Evolutionary conservation across 768 basidiomycete genomes (phyloP), one percentile per base, ranked within the genome.

Genomic region (Flagelloscypha sp.): DNA sequence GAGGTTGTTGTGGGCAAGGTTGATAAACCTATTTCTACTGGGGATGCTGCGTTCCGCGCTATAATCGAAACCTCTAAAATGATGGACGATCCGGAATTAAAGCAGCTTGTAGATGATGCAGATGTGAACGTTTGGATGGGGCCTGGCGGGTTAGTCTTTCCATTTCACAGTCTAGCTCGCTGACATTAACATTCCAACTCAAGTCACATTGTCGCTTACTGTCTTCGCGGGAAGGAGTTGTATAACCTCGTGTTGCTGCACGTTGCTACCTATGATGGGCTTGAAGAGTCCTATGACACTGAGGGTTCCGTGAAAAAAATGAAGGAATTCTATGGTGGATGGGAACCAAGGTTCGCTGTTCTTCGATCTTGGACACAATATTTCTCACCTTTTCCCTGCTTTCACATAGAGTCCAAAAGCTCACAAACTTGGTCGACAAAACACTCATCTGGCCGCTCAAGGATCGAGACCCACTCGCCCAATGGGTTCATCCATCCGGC

Each of bases 111-210:
- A 0, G 74, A 80, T 10, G 52, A 46, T 1, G 59, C 68, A 0
- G 68, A 74, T 37, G 68, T 73, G 62, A 70, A 68, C 0, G 63
- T 59, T 0, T 81, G 79, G 79, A 69, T 79, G 61, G 77, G 70
- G 2, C 73, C 76, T 0, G 36, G 56, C 2, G 37, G 63, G 5
- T 70, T 70, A 38, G 43, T 72, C 29, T 66, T 71, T 63, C n/a
- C 56, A 1, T 69, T 68, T 31, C 56, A 48, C 21, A 65, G 71
- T 15, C 66, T 68, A 42, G 42, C 63, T 53, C 16, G 33, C 16
- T 18, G 13, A 10, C 9, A 9, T 27, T 27, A 27, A 9, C 25
- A n/a, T n/a, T n/a, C n/a, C n/a, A n/a, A n/a, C n/a, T n/a, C n/a
- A n/a, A 49, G 53, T 32, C 61, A 65, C 38, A 47, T 62, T 18